Conservation (phyloP, 164 flowering plant species). For the Stephania yunnanensis region DNA sequence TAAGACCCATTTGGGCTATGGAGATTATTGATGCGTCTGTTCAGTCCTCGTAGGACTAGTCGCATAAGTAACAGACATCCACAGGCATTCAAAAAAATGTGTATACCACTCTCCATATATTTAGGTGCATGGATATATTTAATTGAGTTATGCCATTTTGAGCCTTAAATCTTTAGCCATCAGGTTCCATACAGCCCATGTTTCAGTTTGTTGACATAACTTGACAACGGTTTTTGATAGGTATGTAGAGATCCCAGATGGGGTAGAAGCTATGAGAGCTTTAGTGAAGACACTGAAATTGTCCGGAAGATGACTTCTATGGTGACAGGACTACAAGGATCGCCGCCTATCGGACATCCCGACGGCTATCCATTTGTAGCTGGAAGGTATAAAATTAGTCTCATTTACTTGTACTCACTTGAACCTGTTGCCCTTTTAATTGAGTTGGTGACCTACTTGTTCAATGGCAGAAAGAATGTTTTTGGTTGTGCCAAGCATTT, state of each 20-base stretch:
- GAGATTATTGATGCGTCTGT: too few species aligned
- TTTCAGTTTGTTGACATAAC: not conserved
- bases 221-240: constrained; percentile 27
- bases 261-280: constrained; percentile 75
- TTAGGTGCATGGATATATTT: too few species aligned
- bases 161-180: not conserved
- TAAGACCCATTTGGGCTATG: too few species aligned
- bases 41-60: too few species aligned
- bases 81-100: too few species aligned
- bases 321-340: constrained; percentile 60
- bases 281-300: constrained; percentile 54
- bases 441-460: constrained; percentile 1
- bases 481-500: constrained; percentile 71
- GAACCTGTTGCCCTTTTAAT: not conserved
- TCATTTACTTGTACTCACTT: too few species aligned
- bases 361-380: constrained; percentile 66
- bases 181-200: not conserved
- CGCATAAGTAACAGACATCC: too few species aligned
- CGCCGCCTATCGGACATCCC: constrained; percentile 51
- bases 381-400: constrained; percentile 44
- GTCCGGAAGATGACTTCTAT: constrained; percentile 57
- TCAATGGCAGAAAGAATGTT: constrained; percentile 45
- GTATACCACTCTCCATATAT: too few species aligned
- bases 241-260: constrained; percentile 71
- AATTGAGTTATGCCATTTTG: too few species aligned